These are phyloP conservation scores for Aspergillus felis DNA, from an alignment of 2,329 filamentous ascomycete species.

Conservation along the genomic window DNA sequence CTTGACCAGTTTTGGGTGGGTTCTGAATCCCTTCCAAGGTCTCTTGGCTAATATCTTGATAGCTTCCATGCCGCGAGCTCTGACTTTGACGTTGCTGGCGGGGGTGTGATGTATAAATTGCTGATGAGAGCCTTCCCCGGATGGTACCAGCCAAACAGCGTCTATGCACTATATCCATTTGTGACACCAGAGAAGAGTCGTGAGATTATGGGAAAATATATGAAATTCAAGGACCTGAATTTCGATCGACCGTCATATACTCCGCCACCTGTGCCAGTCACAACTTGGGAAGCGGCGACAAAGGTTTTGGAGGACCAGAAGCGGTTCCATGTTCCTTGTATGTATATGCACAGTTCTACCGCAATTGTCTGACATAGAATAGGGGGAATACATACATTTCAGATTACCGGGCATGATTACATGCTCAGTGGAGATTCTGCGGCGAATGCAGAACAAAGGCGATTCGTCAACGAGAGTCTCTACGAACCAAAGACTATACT, in stretches of 20 bases:
- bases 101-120: slow-evolving; percentile 5
- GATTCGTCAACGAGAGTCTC: neutral
- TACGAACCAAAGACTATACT: slow-evolving; percentile 1
- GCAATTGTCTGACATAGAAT: neutral
- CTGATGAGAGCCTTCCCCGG: slow-evolving; percentile 5
- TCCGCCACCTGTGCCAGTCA: neutral
- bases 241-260: neutral
- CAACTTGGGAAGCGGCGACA: slow-evolving; percentile 1
- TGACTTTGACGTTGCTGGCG: slow-evolving; percentile 4
- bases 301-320: slow-evolving; percentile 1
- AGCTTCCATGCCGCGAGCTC: slow-evolving; percentile 1
- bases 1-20: slow-evolving; percentile 5
- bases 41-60: neutral
- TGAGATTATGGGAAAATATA: neutral
- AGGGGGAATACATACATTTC: slow-evolving; percentile 5
- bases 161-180: slow-evolving; percentile 6
- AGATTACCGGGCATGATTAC: slow-evolving; percentile 2
- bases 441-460: neutral
- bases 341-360: neutral
- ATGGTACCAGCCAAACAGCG: slow-evolving; percentile 4
- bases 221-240: neutral
- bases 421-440: slow-evolving; percentile 2
- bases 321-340: slow-evolving; percentile 2
- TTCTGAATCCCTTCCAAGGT: neutral
- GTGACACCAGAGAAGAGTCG: neutral